Percentiles rank a stretch among this genome's conserved stretches.
These are phyloP conservation scores for Juncus inflexus DNA, from an alignment of 176 grass and related monocot species.

Conservation along the genomic window DNA sequence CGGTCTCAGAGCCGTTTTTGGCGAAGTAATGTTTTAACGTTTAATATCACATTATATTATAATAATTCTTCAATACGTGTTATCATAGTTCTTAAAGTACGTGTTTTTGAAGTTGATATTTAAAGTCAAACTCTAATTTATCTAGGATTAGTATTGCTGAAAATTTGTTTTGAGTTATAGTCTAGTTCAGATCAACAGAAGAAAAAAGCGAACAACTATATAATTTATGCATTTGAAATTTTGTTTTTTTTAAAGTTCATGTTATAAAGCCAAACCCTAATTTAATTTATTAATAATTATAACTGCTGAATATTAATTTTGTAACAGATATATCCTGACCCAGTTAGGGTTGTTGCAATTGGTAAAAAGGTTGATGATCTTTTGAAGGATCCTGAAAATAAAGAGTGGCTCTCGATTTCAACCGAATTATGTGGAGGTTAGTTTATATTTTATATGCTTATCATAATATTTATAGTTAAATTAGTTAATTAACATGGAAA, in stretches of 20 bases:
- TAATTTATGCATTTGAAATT: background rate
- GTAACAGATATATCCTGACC: conserved; percentile 78
- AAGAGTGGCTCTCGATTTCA: conserved; percentile 85
- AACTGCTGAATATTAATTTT: background rate
- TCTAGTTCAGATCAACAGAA: too few species aligned
- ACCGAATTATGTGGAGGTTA: conserved; percentile 87
- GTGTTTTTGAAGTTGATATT: conserved; percentile 8
- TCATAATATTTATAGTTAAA: conserved; percentile 4
- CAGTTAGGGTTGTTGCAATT: conserved; percentile 79
- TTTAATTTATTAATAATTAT: conserved; percentile 3
- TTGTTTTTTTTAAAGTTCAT: background rate
- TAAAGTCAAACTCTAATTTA: background rate
- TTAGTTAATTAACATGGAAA: background rate
- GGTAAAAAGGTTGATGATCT: conserved; percentile 82
- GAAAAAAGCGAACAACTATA: too few species aligned
- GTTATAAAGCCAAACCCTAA: background rate
- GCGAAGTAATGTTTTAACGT: conserved; percentile 50
- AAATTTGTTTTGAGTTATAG: too few species aligned
- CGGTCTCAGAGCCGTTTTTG: conserved; percentile 83
- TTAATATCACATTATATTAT: background rate
- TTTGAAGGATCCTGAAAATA: conserved; percentile 54
- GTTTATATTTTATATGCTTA: conserved; percentile 7
- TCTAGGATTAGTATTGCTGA: background rate
- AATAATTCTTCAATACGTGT: background rate
- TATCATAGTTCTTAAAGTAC: conserved; percentile 16